phyloP scores from a whole-genome alignment of 2,329 filamentous ascomycete genomes.

The Epichloe gansuensis region DNA sequence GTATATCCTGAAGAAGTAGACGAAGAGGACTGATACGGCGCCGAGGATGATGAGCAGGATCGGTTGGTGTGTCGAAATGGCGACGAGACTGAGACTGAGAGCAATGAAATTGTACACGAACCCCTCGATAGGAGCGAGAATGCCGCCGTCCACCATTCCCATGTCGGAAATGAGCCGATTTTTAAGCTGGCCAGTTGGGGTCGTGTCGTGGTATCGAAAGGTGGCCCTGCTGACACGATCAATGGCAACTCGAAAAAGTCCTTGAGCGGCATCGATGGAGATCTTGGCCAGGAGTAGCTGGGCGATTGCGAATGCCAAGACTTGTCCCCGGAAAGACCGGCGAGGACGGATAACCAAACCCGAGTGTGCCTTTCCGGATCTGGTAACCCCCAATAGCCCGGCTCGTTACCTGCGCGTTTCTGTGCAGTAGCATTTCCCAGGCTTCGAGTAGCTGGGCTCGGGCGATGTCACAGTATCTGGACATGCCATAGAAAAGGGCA shows the following conservation, averaged over 20 bases:
- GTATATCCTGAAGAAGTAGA: slow-evolving; percentile 64
- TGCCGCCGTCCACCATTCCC: slow-evolving; percentile 77
- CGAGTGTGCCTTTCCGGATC: slow-evolving; percentile 52
- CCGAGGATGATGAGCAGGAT: slow-evolving; percentile 63
- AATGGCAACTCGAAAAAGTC: slow-evolving; percentile 64
- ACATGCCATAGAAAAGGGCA: slow-evolving; percentile 48
- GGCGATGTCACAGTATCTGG: slow-evolving; percentile 51
- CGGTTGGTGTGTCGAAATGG: slow-evolving; percentile 72
- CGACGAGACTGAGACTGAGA: slow-evolving; percentile 59
- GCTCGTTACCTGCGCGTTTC: neutral
- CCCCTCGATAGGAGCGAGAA: slow-evolving; percentile 59
- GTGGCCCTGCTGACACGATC: slow-evolving; percentile 63
- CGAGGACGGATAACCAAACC: slow-evolving; percentile 65
- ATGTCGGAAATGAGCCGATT: slow-evolving; percentile 87
- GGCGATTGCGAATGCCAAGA: slow-evolving; percentile 46
- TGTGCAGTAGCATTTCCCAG: slow-evolving; percentile 53
- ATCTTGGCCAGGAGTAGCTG: slow-evolving; percentile 63
- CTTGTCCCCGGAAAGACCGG: slow-evolving; percentile 50
- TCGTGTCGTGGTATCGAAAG: slow-evolving; percentile 85
- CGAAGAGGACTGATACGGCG: slow-evolving; percentile 53
- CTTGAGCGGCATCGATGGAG: slow-evolving; percentile 64
- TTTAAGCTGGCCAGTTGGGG: slow-evolving; percentile 80
- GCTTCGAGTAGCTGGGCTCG: slow-evolving; percentile 75
- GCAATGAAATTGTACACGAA: slow-evolving; percentile 60
- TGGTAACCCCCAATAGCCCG: slow-evolving; percentile 32